Conservation (phyloP, 352 stramenopile species). For the Albugo laibachii region DNA sequence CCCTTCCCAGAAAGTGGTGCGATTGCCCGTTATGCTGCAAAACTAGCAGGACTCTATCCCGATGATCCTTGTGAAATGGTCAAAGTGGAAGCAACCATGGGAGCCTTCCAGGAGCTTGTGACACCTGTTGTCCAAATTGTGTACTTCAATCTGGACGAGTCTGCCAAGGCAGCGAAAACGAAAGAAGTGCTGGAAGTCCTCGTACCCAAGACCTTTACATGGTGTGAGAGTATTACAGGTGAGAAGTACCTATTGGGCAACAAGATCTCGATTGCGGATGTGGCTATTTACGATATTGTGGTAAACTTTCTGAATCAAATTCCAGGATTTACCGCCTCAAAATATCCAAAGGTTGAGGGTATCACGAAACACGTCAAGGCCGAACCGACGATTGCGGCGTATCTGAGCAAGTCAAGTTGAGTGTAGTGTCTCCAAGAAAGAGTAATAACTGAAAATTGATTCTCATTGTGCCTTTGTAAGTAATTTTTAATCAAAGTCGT, state of each 20-base stretch:
- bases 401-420: constrained; percentile 6
- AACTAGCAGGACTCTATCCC: constrained; percentile 24
- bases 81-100: constrained; percentile 20
- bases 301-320: not conserved
- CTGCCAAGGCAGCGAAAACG: constrained; percentile 14
- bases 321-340: not conserved
- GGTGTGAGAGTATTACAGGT: constrained; percentile 10
- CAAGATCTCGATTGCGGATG: constrained; percentile 10
- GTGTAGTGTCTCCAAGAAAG: too few species aligned
- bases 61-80: constrained; percentile 15
- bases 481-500: too few species aligned
- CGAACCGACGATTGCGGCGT: constrained; percentile 1
- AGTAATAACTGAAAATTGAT: too few species aligned
- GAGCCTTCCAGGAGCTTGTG: constrained; percentile 15
- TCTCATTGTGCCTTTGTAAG: too few species aligned
- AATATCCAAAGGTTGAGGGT: not conserved
- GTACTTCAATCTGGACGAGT: constrained; percentile 14
- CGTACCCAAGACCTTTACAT: constrained; percentile 7
- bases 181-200: constrained; percentile 11
- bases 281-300: constrained; percentile 3
- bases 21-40: constrained; percentile 32
- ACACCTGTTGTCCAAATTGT: constrained; percentile 14
- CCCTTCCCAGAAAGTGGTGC: constrained; percentile 30
- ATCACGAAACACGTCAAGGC: constrained; percentile 1
- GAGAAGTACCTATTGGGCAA: constrained; percentile 14